These are phyloP conservation scores for Trichocladium uniseriatum DNA, from an alignment of 495 filamentous ascomycete genomes.

Conservation along the genomic window DNA sequence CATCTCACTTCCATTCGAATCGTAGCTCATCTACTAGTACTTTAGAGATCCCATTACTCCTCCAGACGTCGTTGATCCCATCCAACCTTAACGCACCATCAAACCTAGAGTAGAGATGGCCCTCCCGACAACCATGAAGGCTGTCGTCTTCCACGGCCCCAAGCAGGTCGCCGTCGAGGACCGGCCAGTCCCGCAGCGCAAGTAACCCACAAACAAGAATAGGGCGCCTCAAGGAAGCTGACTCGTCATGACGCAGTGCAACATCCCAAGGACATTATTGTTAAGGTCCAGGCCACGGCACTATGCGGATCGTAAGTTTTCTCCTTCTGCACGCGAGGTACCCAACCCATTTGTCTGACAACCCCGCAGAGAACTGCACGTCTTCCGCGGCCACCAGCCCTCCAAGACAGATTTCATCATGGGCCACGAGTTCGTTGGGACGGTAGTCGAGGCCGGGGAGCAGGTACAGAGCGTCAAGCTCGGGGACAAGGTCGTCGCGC, in stretches of 20 bases:
- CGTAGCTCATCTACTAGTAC: too few relatives aligned
- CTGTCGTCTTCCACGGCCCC: slow-evolving; percentile 61
- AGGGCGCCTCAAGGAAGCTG: too few relatives aligned
- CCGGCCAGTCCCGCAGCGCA: slow-evolving; percentile 50
- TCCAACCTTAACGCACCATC: too few relatives aligned
- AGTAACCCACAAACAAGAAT: too few relatives aligned
- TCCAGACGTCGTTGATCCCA: too few relatives aligned
- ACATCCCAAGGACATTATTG: slow-evolving; percentile 65
- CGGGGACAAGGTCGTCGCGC: slow-evolving; percentile 72
- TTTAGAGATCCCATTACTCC: too few relatives aligned
- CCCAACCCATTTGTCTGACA: neutral
- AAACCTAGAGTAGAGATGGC: neutral
- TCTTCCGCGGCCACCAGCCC: slow-evolving; percentile 74
- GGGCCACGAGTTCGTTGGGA: slow-evolving; percentile 80
- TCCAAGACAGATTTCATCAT: slow-evolving; percentile 39
- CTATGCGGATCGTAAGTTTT: slow-evolving; percentile 79
- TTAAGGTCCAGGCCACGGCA: slow-evolving; percentile 78
- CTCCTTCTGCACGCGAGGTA: too few relatives aligned
- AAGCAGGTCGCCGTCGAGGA: slow-evolving; percentile 54
- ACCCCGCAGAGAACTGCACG: slow-evolving; percentile 57
- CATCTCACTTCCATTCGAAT: too few relatives aligned
- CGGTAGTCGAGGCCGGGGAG: slow-evolving; percentile 56
- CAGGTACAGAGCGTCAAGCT: slow-evolving; percentile 58
- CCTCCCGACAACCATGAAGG: slow-evolving; percentile 48
- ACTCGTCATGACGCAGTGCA: slow-evolving; percentile 40